Base-by-base conservation (phyloP, 768 basidiomycete genomes). In the Russula compacta region DNA sequence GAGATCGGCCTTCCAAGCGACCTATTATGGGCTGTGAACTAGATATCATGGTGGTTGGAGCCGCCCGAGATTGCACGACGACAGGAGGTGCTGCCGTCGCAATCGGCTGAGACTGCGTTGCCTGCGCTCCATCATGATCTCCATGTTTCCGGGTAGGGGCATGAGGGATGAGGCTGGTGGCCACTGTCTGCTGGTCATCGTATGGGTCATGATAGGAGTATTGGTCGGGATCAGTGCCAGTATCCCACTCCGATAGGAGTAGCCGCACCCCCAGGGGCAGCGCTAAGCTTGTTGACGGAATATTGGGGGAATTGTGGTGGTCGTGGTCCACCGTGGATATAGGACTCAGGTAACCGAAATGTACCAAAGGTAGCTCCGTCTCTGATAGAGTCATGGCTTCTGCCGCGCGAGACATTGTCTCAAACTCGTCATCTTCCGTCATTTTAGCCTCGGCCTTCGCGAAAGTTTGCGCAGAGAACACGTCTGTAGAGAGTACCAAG, bases 161-260 rank as follows among this genome's bases (percentile, higher is more conserved):
- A 19, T 36, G 36, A 36, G 9, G 9, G 38, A 40, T 32, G 39
- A 39, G 10, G 38, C 42, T 17, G 6, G 33, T 19, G 19, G 58
- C 53, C 48, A 33, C 24, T 21, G 40, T 55, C 10, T 24, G 53
- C 32, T 40, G 49, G 56, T 58, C 66, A 48, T 74, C 75, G 67
- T 86, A 88, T 1, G 81, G 81, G 64, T 89, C 84, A 10, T 63
- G 69, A 67, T 83, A 87, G 3, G 68, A 66, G 64, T 82, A 85
- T 6, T 76, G 68, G 2, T 74, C 71, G 4, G 82, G 81, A 69
- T 83, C 74, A 2, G 73, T 64, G 12, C 85, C 83, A 24, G 81
- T 61, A 53, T 81, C 76, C 89, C 89, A 92, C 46, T 87, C 85
- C 58, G 79, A 77, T 58, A 92, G 70, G 43, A 92, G 75, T 21